Evolutionary conservation across 192 early-diverging fungal species (phyloP), one percentile per base, ranked within the genome.

Genomic region (Coemansia sp.): DNA sequence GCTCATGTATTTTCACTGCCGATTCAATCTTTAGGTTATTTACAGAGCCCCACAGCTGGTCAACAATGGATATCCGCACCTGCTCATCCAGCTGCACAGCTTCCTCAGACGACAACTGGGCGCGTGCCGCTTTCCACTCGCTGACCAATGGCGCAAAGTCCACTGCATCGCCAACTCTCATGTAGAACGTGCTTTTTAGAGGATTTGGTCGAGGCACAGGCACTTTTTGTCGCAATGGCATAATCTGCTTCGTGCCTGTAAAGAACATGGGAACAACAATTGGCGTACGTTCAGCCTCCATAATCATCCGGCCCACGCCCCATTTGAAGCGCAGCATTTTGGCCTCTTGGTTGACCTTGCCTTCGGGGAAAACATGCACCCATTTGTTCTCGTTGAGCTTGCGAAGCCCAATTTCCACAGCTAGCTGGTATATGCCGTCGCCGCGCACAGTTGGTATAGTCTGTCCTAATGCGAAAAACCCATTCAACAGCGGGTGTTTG

Each of bases 301-400:
- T 91, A 22, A 94, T 72, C 65, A 96, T 74, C 27, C 94, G 82
- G 12, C 88, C 91, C 9, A 96, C 83, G 10, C 94, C 94, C 94
- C 94, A 96, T 67, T 88, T 87, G 66, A 94, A 92, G 11, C 78
- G 69, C 61, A 72, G 35, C 19, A 81, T 59, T 57, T 55, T 14
- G 11, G 57, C 38, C 17, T 47, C 64, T 64, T 90, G 89, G 70
- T 90, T 87, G 47, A 92, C 83, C 60, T 82, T 86, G 32, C 84
- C 91, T 65, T 96, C 94, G 5, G 94, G 90, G 61, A 93, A 96
- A n/a, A 96, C 80, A 54, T 96, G 94, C 38, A 96, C 65, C 94
- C 94, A 96, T 12, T 76, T 69, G 60, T 87, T 86, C 19, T 87
- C 71, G 57, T 87, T 83, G 21, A 92, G 71, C 57, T 84, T 79